These are phyloP conservation scores for Colletotrichum viniferum DNA, from an alignment of 2,329 filamentous ascomycete species.

Conservation along the genomic window DNA sequence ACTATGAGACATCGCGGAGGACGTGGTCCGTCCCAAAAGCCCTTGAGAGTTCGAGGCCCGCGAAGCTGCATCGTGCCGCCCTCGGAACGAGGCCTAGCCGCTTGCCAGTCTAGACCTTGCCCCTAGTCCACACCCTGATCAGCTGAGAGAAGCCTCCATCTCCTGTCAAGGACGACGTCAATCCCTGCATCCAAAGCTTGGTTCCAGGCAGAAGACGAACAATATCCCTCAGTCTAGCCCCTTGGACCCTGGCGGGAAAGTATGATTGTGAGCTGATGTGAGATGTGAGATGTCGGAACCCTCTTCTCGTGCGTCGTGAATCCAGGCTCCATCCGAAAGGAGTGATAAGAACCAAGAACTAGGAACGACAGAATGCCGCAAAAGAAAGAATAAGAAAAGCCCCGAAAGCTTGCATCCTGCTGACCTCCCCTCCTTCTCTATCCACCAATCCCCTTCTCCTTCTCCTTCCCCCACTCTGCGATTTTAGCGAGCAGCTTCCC, in stretches of 20 bases:
- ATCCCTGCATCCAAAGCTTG: background rate
- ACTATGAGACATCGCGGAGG: background rate
- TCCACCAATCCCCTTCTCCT: background rate
- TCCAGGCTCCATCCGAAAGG: background rate
- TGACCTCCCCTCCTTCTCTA: background rate
- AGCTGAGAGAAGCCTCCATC: background rate
- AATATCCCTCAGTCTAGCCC: background rate
- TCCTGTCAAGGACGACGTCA: background rate
- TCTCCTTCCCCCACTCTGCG: background rate
- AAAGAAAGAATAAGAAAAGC: background rate
- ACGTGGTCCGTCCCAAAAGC: background rate
- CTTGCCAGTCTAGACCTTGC: background rate
- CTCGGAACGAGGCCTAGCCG: background rate
- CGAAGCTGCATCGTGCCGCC: background rate
- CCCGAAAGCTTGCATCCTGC: background rate
- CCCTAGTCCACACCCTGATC: background rate
- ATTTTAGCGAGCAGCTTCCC: constrained; percentile 27
- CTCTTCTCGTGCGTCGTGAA: background rate
- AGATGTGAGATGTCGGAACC: background rate
- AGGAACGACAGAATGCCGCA: background rate
- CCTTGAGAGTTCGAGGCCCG: background rate
- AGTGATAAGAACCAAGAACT: background rate
- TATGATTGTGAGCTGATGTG: background rate
- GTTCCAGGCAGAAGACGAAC: background rate
- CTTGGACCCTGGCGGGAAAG: background rate